Percentiles rank a stretch among this genome's conserved stretches.
These are phyloP conservation scores for Camelina hispida DNA, from an alignment of 345 rosid species.

Conservation along the genomic window DNA sequence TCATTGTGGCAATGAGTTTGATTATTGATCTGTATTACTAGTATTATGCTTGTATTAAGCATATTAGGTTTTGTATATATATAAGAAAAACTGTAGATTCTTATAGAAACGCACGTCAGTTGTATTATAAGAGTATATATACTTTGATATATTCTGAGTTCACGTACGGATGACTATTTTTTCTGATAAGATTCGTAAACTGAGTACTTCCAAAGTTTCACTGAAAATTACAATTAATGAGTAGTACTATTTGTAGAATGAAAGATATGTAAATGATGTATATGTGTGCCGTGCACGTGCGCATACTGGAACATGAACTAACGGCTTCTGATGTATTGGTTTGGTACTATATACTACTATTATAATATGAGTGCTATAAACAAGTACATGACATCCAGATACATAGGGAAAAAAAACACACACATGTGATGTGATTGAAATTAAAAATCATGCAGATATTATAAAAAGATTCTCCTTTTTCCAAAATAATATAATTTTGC, in stretches of 20 bases:
- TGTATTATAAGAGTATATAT: neutral
- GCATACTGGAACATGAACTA: slow-evolving; percentile 40
- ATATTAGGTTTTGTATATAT: too few relatives aligned
- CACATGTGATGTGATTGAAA: neutral
- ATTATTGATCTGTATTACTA: neutral
- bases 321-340: slow-evolving; percentile 41
- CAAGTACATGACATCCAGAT: slow-evolving; percentile 1
- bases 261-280: slow-evolving; percentile 8
- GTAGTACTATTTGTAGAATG: slow-evolving; percentile 22
- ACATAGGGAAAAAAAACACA: neutral
- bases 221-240: slow-evolving; percentile 25
- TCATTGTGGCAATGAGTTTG: neutral
- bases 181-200: slow-evolving; percentile 31
- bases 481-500: slow-evolving; percentile 11
- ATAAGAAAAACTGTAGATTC: too few relatives aligned
- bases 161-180: neutral
- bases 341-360: neutral
- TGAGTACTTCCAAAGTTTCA: slow-evolving; percentile 37
- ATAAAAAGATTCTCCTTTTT: slow-evolving; percentile 28
- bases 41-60: too few relatives aligned
- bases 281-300: slow-evolving; percentile 37
- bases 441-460: slow-evolving; percentile 7
- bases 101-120: neutral
- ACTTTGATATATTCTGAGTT: neutral
- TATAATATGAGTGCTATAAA: neutral